Evolutionary conservation across 1,139 yeast genomes (phyloP).

Genomic region (Blastobotrys proliferans): DNA sequence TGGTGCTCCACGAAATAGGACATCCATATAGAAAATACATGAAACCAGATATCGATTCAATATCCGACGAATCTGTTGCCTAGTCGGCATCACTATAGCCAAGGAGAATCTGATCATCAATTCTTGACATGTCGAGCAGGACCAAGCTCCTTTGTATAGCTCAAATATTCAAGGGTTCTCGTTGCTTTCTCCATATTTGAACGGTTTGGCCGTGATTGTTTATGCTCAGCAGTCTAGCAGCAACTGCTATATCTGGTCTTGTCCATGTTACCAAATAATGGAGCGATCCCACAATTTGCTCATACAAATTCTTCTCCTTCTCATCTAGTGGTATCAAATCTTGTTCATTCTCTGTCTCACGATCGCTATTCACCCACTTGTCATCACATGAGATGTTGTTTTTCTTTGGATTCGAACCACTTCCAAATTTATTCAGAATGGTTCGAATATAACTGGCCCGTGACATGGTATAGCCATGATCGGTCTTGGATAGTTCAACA

Average conservation of each 20-base stretch:
- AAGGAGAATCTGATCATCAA: background rate
- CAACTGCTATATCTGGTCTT: background rate
- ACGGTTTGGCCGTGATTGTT: background rate
- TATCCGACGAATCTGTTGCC: background rate
- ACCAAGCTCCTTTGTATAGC: background rate
- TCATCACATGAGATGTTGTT: too few species aligned
- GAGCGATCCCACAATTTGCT: background rate
- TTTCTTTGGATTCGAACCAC: background rate
- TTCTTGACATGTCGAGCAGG: background rate
- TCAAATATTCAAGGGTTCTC: background rate
- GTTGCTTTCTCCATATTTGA: background rate
- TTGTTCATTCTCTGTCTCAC: background rate
- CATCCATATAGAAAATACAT: background rate
- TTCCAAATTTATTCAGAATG: background rate
- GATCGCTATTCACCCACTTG: background rate
- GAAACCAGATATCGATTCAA: background rate
- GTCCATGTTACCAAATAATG: conserved; percentile 3
- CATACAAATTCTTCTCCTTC: conserved; percentile 1
- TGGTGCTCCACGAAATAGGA: conserved; percentile 1
- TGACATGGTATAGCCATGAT: background rate
- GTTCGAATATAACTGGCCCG: background rate
- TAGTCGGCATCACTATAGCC: conserved; percentile 3
- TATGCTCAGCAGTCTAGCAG: background rate
- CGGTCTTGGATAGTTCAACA: background rate
- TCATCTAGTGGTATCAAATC: background rate